A percentile compares a stretch with the other conserved stretches of the same genome.
phyloP scores from a whole-genome alignment of 2,329 filamentous ascomycete genomes.

The Fonsecaea pugnacius region DNA sequence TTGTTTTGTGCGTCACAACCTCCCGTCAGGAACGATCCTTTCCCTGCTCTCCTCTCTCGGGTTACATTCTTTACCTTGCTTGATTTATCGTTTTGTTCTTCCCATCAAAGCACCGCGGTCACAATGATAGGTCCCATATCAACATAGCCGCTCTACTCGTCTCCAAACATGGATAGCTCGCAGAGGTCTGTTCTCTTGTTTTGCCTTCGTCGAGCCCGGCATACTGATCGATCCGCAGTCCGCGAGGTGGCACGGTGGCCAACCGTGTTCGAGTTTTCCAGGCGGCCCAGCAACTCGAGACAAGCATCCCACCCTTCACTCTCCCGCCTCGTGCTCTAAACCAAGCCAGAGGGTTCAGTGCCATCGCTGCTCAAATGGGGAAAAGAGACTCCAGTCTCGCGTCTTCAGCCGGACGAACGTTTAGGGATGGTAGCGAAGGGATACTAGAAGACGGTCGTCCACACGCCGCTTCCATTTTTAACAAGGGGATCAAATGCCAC shows the following conservation, averaged over 20 bases:
- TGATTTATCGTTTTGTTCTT: neutral
- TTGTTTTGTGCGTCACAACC: slow-evolving; percentile 3
- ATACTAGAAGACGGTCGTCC: slow-evolving; percentile 24
- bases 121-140: slow-evolving; percentile 22
- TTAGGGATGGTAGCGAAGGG: slow-evolving; percentile 24
- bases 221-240: slow-evolving; percentile 21
- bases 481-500: neutral
- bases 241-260: slow-evolving; percentile 35
- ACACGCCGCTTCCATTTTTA: slow-evolving; percentile 15
- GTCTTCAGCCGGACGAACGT: slow-evolving; percentile 17
- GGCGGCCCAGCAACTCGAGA: slow-evolving; percentile 22
- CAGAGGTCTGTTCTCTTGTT: slow-evolving; percentile 16
- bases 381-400: slow-evolving; percentile 19
- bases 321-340: slow-evolving; percentile 19
- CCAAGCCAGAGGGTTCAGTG: slow-evolving; percentile 16
- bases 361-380: slow-evolving; percentile 16
- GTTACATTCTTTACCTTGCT: slow-evolving; percentile 1
- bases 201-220: neutral
- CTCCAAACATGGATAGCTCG: slow-evolving; percentile 30
- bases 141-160: slow-evolving; percentile 21
- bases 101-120: slow-evolving; percentile 3
- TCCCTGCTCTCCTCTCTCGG: neutral
- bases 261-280: slow-evolving; percentile 37
- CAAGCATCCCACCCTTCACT: slow-evolving; percentile 17
- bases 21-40: slow-evolving; percentile 13